phyloP scores from a whole-genome alignment of 305 asterid species.

The Withania somnifera region DNA sequence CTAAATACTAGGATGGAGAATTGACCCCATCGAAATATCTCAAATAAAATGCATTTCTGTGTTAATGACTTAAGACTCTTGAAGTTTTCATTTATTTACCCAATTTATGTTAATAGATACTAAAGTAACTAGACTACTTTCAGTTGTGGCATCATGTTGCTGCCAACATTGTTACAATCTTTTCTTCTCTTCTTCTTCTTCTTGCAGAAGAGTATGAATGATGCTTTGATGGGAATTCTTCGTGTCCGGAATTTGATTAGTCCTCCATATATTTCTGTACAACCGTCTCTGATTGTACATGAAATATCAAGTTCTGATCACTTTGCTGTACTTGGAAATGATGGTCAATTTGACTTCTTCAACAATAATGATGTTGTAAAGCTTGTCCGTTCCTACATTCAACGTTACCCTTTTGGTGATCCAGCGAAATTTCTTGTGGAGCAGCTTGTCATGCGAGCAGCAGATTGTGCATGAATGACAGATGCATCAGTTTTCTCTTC shows the following conservation, averaged over 20 bases:
- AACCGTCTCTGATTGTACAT: constrained; percentile 56
- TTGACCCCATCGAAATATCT: neutral
- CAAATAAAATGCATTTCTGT: neutral
- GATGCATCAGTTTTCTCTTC: neutral
- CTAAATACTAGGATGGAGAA: neutral
- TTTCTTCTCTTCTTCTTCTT: constrained; percentile 2
- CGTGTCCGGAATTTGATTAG: constrained; percentile 62
- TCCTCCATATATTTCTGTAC: constrained; percentile 70
- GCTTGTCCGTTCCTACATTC: constrained; percentile 49
- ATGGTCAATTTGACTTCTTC: constrained; percentile 89
- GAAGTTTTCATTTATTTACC: neutral
- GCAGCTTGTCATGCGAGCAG: constrained; percentile 81
- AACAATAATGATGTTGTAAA: constrained; percentile 65
- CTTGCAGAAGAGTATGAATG: constrained; percentile 72
- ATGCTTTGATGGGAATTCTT: constrained; percentile 92
- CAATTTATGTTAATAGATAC: neutral
- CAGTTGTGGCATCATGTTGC: neutral
- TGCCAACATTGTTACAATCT: neutral
- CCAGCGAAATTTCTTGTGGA: constrained; percentile 82
- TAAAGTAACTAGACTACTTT: neutral
- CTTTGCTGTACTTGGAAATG: constrained; percentile 82
- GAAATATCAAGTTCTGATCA: constrained; percentile 63
- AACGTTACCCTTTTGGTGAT: constrained; percentile 57
- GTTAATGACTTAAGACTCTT: neutral
- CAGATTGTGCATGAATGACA: constrained; percentile 71